Percentiles rank a stretch among this genome's conserved stretches.
phyloP scores from a whole-genome alignment of 495 filamentous ascomycete species.

The Schizothecium vesticola region DNA sequence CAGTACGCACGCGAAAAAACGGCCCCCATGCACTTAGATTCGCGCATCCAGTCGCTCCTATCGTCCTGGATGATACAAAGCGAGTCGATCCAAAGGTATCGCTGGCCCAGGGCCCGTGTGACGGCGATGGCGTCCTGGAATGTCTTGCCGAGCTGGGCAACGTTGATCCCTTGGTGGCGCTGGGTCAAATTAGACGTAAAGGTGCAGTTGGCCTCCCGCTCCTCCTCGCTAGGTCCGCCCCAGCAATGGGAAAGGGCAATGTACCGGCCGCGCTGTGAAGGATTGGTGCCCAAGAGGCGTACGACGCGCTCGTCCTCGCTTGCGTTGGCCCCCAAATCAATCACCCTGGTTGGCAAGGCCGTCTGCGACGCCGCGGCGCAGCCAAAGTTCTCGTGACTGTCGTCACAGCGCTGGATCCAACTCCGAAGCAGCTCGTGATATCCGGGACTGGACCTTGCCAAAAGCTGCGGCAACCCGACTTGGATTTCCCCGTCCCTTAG shows the following conservation, averaged over 20 bases:
- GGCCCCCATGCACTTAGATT: constrained; percentile 29
- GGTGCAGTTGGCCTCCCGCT: background rate
- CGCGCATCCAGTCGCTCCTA: constrained; percentile 1
- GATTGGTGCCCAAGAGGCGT: no score
- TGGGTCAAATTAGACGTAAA: background rate
- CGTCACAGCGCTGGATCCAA: no score
- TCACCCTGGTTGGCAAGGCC: no score
- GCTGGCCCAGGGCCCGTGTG: background rate
- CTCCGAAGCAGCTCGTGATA: no score
- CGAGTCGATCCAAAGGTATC: constrained; percentile 3
- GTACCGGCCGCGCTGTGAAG: background rate
- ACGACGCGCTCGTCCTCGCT: no score
- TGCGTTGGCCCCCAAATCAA: no score
- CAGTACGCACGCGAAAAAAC: constrained; percentile 31
- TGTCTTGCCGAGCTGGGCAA: background rate
- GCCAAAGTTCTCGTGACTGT: no score
- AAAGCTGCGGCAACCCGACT: no score
- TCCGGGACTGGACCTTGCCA: no score
- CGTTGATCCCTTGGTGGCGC: background rate
- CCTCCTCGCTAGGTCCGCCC: background rate
- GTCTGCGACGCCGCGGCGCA: no score
- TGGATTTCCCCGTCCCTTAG: no score
- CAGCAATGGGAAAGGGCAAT: background rate
- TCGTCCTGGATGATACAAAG: background rate
- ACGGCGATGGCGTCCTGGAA: constrained; percentile 1